phyloP scores from a whole-genome alignment of 2,329 filamentous ascomycete genomes.

The Phyllosticta capitalensis region DNA sequence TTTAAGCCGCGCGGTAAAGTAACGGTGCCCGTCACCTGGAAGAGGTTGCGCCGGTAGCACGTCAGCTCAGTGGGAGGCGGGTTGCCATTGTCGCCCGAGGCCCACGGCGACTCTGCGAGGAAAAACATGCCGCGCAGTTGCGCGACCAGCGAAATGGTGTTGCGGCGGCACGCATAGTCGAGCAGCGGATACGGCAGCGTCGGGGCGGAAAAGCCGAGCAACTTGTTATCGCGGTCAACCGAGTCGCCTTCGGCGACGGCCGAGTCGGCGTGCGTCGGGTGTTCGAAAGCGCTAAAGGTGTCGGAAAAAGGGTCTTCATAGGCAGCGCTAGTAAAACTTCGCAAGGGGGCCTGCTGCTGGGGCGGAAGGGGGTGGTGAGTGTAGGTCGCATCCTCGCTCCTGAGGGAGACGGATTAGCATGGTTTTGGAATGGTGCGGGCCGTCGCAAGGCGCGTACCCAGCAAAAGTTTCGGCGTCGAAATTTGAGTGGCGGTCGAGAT shows the following conservation, averaged over 20 bases:
- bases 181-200: conserved; percentile 48
- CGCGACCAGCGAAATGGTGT: conserved; percentile 58
- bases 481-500: conserved; percentile 49
- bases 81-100: conserved; percentile 45
- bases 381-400: conserved; percentile 44
- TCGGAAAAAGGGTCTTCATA: conserved; percentile 45
- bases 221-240: conserved; percentile 54
- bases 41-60: conserved; percentile 90
- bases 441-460: conserved; percentile 37
- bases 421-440: conserved; percentile 13
- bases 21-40: conserved; percentile 87
- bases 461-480: conserved; percentile 53
- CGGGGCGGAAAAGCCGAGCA: conserved; percentile 42
- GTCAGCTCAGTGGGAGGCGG: conserved; percentile 69
- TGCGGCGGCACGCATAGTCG: conserved; percentile 55
- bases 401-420: conserved; percentile 26
- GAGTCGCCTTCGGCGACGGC: conserved; percentile 43
- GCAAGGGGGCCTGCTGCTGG: conserved; percentile 24
- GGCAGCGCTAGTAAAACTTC: conserved; percentile 42
- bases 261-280: conserved; percentile 36
- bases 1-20: conserved; percentile 69
- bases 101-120: conserved; percentile 67
- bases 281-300: conserved; percentile 40
- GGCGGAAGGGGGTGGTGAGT: conserved; percentile 32
- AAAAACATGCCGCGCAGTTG: conserved; percentile 88